phyloP scores from a whole-genome alignment of 2,329 filamentous ascomycete species.

The Conoideocrella luteorostrata region DNA sequence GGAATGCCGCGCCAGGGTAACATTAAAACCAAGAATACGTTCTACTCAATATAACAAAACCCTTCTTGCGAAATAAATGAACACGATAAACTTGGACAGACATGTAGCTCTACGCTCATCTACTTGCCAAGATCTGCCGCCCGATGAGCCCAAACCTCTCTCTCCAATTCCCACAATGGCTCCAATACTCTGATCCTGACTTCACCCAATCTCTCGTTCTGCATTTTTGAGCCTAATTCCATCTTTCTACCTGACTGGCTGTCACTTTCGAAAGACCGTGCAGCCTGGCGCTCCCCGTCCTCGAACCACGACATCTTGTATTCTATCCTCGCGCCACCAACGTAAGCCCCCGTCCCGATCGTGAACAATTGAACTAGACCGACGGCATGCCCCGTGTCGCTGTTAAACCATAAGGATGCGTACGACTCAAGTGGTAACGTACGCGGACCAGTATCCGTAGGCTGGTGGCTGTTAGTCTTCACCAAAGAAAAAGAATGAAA shows the following conservation, averaged over 20 bases:
- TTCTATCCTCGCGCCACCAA: slow-evolving; percentile 12
- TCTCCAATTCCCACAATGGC: slow-evolving; percentile 59
- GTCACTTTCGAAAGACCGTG: too few relatives aligned
- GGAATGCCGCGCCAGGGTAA: too few relatives aligned
- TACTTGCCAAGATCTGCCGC: slow-evolving; percentile 6
- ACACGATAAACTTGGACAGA: too few relatives aligned
- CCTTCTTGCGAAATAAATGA: too few relatives aligned
- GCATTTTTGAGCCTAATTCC: slow-evolving; percentile 5
- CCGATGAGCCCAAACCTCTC: slow-evolving; percentile 53
- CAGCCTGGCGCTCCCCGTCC: slow-evolving; percentile 3
- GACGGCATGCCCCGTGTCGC: neutral
- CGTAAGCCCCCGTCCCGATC: slow-evolving; percentile 16
- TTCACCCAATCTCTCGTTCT: neutral
- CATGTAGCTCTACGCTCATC: too few relatives aligned
- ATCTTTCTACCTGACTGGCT: slow-evolving; percentile 43
- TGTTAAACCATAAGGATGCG: slow-evolving; percentile 9
- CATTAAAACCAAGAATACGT: too few relatives aligned
- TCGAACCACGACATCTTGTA: slow-evolving; percentile 8
- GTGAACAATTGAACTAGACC: slow-evolving; percentile 17
- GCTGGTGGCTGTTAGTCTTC: slow-evolving; percentile 10
- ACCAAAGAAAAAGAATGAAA: slow-evolving; percentile 12
- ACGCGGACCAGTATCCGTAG: slow-evolving; percentile 18
- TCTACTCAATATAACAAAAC: neutral
- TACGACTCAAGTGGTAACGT: slow-evolving; percentile 19
- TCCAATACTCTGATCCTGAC: slow-evolving; percentile 41